phyloP scores from a whole-genome alignment of 1,284 basidiomycete genomes.

The Melanopsichium pennsylvanicum region DNA sequence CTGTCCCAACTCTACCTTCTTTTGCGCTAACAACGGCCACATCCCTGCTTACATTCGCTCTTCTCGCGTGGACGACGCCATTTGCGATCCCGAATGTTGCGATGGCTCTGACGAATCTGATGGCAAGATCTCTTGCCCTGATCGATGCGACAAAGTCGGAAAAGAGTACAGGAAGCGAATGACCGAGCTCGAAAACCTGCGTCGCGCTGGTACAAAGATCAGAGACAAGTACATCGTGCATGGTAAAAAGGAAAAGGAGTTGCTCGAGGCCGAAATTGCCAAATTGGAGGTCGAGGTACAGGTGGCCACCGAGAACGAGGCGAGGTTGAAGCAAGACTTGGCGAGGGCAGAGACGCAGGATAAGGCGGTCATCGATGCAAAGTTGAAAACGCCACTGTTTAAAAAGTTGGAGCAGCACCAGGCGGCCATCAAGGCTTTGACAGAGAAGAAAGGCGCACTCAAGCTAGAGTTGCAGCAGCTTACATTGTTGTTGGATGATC shows the following conservation, averaged over 20 bases:
- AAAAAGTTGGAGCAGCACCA: constrained; percentile 77
- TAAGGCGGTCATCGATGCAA: constrained; percentile 67
- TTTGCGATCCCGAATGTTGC: constrained; percentile 96
- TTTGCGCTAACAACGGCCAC: constrained; percentile 88
- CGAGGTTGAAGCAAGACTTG: constrained; percentile 33
- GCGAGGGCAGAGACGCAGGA: constrained; percentile 45
- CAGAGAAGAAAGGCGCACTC: constrained; percentile 76
- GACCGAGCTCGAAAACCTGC: constrained; percentile 78
- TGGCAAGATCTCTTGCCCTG: constrained; percentile 72
- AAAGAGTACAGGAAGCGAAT: constrained; percentile 74
- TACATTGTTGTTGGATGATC: constrained; percentile 81
- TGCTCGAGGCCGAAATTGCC: constrained; percentile 53
- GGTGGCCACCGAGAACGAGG: constrained; percentile 69
- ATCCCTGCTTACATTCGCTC: constrained; percentile 80
- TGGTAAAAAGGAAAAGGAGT: constrained; percentile 73
- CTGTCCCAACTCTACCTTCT: constrained; percentile 78
- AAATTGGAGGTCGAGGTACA: constrained; percentile 72
- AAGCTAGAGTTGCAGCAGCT: constrained; percentile 79
- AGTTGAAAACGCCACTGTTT: constrained; percentile 83
- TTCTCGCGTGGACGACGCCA: constrained; percentile 89
- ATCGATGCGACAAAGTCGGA: constrained; percentile 81
- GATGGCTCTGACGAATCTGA: constrained; percentile 91
- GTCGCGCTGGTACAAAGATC: constrained; percentile 85
- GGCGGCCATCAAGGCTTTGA: constrained; percentile 78
- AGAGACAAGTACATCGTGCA: constrained; percentile 84